Evolutionary conservation across 1,139 yeast species (phyloP).

Genomic region (Suhomyces yuchorum): DNA sequence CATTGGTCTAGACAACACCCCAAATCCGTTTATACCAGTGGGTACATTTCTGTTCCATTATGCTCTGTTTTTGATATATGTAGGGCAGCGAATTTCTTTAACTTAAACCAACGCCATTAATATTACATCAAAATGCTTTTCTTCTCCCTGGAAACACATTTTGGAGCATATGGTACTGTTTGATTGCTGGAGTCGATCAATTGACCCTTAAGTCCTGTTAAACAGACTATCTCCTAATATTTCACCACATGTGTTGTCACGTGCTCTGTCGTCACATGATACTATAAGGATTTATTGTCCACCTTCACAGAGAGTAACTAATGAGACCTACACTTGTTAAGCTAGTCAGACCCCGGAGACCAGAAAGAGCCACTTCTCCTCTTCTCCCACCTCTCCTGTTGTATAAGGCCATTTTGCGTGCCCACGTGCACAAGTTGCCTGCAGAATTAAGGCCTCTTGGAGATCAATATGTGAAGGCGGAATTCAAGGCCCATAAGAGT

Average conservation of each 20-base stretch:
- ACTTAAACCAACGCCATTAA: no score
- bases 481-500: conserved; percentile 81
- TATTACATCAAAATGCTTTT: no score
- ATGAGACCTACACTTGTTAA: conserved; percentile 56
- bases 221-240: no score
- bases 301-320: background rate
- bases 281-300: background rate
- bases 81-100: no score
- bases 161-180: no score
- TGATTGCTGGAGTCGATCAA: no score
- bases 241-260: no score
- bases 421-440: conserved; percentile 69
- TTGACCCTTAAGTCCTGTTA: background rate
- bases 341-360: conserved; percentile 59
- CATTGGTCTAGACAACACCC: no score
- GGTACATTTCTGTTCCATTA: no score
- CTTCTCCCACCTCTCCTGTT: conserved; percentile 79
- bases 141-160: no score
- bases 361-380: conserved; percentile 55
- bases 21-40: no score
- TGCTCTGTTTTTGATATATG: no score
- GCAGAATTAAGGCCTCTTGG: conserved; percentile 75
- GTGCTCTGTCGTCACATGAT: background rate
- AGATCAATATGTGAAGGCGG: conserved; percentile 85
- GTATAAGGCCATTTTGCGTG: conserved; percentile 75